phyloP scores from a whole-genome alignment of 352 stramenopile species.

The Phytophthora chlamydospora region DNA sequence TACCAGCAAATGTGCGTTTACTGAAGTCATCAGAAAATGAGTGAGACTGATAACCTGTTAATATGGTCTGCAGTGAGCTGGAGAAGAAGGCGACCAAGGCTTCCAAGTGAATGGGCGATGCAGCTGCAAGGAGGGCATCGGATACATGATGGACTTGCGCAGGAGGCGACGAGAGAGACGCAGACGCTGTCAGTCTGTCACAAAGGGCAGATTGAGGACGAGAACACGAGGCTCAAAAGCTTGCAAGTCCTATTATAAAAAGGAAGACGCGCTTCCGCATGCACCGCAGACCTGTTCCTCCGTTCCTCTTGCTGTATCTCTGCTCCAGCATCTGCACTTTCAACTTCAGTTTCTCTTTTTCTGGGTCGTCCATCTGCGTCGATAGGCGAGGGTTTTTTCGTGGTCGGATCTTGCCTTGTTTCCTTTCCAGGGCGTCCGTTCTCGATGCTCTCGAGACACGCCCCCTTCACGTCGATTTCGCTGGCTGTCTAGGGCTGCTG shows the following conservation, averaged over 20 bases:
- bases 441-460: conserved; percentile 4
- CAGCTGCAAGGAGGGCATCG: no score
- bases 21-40: neutral
- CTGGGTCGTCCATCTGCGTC: conserved; percentile 17
- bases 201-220: neutral
- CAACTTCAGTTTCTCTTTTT: conserved; percentile 30
- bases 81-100: conserved; percentile 71
- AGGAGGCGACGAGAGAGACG: neutral
- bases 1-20: conserved; percentile 75
- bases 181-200: no score
- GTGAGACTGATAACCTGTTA: neutral
- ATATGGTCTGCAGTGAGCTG: conserved; percentile 41
- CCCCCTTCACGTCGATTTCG: conserved; percentile 3
- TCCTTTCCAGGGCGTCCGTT: conserved; percentile 19
- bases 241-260: conserved; percentile 36
- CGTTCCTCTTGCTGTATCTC: conserved; percentile 12
- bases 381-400: conserved; percentile 10
- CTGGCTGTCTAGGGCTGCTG: conserved; percentile 44
- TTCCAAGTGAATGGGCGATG: conserved; percentile 25
- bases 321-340: conserved; percentile 21
- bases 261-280: conserved; percentile 34
- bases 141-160: conserved; percentile 2
- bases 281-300: conserved; percentile 29
- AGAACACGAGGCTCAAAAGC: conserved; percentile 23
- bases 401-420: conserved; percentile 8